Evolutionary conservation across 1,139 yeast genomes (phyloP), one percentile per base, ranked within the genome.

Genomic region (Debaryomyces robertsiae): DNA sequence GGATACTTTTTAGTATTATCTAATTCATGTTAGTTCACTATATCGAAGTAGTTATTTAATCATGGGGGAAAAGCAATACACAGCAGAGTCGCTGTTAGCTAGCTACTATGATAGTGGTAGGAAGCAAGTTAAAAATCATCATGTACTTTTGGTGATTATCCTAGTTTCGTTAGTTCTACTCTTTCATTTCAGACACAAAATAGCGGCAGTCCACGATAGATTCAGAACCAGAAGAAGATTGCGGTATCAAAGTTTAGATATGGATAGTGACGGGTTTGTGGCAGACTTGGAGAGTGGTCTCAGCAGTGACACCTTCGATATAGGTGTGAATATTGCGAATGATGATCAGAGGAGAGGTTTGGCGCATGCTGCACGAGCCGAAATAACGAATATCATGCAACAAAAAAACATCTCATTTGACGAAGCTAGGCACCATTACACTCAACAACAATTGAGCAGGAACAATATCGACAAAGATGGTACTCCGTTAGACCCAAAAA

Each of bases 271-370:
- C 23, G 67, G 82, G 1, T 85, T 85, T 55, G 64, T 66, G 32
- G 69, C 69, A 10, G 95, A 87, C 57, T 54, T 80, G 17, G 87
- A 81, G 39, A 66, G 68, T n/a, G 95, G 95, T 0, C 62, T 87
- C 28, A 66, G 72, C 29, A 85, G 94, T 13, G 66, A 62, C 30
- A 75, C 66, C 28, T 87, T 87, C 54, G 79, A 83, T 55, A 58
- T 86, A 23, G 54, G 55, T 4, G 50, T 65, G 10, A 69, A 73
- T 35, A 81, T 84, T 44, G 50, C 67, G 10, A 55, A 46, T 17
- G 58, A 61, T 9, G 95, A 87, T 53, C 36, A 66, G 1, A 72
- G 95, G 41, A 54, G 63, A 11, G 95, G 95, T 1, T 66, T 87
- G 32, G 82, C 79, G 57, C 78, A 69, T 28, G 56, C 47, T 4